These are phyloP conservation scores for Fusarium lateritium DNA, from an alignment of 2,329 filamentous ascomycete species.

Conservation along the genomic window DNA sequence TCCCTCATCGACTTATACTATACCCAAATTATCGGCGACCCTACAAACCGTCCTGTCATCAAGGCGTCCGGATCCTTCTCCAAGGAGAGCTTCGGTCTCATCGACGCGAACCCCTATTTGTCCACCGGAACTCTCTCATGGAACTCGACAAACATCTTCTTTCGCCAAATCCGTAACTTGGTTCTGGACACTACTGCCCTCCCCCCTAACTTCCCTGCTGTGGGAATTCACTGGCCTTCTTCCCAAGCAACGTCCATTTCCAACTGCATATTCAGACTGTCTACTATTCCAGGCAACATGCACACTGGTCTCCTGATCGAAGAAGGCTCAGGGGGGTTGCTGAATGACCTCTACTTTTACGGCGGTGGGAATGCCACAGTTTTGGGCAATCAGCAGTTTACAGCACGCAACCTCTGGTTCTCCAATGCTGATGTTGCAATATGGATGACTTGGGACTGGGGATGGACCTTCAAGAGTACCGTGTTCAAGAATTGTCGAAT, in stretches of 20 bases:
- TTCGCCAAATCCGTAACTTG: conserved; percentile 71
- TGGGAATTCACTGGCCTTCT: conserved; percentile 78
- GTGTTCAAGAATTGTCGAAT: conserved; percentile 74
- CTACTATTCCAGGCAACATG: conserved; percentile 60
- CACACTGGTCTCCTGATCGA: conserved; percentile 75
- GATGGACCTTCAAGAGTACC: conserved; percentile 80
- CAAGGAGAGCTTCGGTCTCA: conserved; percentile 58
- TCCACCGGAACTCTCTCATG: conserved; percentile 59
- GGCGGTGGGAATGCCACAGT: conserved; percentile 74
- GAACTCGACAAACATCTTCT: conserved; percentile 72
- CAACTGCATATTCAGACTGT: conserved; percentile 70
- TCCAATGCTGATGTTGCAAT: conserved; percentile 76
- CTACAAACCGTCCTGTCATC: conserved; percentile 69
- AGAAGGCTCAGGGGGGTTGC: conserved; percentile 75
- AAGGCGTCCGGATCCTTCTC: conserved; percentile 67
- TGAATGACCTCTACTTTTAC: conserved; percentile 79
- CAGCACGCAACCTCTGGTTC: conserved; percentile 77
- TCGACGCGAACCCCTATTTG: conserved; percentile 65
- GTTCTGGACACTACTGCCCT: conserved; percentile 69
- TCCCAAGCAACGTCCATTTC: conserved; percentile 74
- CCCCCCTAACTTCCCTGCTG: conserved; percentile 59
- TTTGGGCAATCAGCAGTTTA: conserved; percentile 80
- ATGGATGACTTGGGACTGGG: conserved; percentile 82
- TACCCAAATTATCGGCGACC: conserved; percentile 83
- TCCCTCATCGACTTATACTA: conserved; percentile 85